These are phyloP conservation scores for Ilyonectria destructans DNA, from an alignment of 2,329 filamentous ascomycete genomes.

Conservation along the genomic window DNA sequence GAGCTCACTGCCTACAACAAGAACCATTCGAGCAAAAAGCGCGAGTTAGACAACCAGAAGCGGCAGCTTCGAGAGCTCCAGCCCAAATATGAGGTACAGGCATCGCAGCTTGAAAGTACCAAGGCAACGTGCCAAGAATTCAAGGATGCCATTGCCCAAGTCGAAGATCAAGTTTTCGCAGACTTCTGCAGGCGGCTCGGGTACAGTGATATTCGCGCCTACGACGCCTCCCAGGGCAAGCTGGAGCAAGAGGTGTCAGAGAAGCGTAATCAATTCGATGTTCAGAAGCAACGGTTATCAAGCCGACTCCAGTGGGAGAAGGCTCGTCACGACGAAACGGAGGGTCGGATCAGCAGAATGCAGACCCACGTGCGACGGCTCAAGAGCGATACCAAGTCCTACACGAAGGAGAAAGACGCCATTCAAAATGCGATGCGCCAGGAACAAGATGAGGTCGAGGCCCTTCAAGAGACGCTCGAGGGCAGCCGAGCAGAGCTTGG, in stretches of 20 bases:
- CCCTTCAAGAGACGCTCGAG: slow-evolving; percentile 81
- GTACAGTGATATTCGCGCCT: slow-evolving; percentile 91
- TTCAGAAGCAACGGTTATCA: slow-evolving; percentile 84
- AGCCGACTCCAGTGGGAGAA: slow-evolving; percentile 73
- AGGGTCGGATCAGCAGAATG: slow-evolving; percentile 78
- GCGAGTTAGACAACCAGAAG: slow-evolving; percentile 82
- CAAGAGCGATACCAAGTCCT: slow-evolving; percentile 77
- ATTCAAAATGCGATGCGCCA: slow-evolving; percentile 82
- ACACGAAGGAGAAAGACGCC: slow-evolving; percentile 80
- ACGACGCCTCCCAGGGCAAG: slow-evolving; percentile 93
- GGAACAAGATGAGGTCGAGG: slow-evolving; percentile 83
- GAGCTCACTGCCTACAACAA: slow-evolving; percentile 86
- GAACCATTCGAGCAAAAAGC: slow-evolving; percentile 88
- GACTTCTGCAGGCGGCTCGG: slow-evolving; percentile 90
- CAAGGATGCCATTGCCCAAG: slow-evolving; percentile 77
- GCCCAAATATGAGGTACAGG: slow-evolving; percentile 84
- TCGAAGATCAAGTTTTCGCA: slow-evolving; percentile 91
- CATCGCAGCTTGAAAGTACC: slow-evolving; percentile 76
- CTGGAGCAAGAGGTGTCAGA: slow-evolving; percentile 91
- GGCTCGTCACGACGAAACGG: slow-evolving; percentile 69
- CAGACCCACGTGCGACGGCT: slow-evolving; percentile 78
- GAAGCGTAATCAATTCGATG: slow-evolving; percentile 88
- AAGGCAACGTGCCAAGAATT: slow-evolving; percentile 68
- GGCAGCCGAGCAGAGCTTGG: slow-evolving; percentile 78
- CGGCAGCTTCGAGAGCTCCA: slow-evolving; percentile 82